phyloP scores from a whole-genome alignment of 306 rosid genomes.

The Oemleria cerasiformis region DNA sequence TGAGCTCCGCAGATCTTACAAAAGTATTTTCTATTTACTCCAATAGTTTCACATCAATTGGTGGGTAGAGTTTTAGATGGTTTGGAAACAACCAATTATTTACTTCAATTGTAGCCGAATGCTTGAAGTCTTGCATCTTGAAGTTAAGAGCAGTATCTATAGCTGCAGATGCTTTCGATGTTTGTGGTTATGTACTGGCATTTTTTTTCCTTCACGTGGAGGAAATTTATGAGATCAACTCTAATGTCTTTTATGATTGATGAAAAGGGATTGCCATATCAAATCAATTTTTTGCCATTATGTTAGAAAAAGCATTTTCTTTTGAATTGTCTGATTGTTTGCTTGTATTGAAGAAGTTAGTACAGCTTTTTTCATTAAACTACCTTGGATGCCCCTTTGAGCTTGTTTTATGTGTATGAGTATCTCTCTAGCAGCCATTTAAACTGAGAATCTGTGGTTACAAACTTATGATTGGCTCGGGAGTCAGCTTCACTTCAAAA shows the following conservation, averaged over 20 bases:
- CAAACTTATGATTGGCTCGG: background rate
- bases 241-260: background rate
- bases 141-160: background rate
- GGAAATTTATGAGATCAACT: background rate
- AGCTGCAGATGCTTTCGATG: background rate
- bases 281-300: too few species aligned
- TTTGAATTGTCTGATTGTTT: background rate
- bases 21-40: conserved; percentile 59
- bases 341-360: background rate
- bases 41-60: conserved; percentile 37
- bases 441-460: background rate
- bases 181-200: background rate
- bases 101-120: background rate
- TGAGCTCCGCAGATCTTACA: conserved; percentile 64
- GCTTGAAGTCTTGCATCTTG: background rate
- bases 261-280: background rate
- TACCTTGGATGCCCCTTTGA: background rate
- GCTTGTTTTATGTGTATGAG: background rate
- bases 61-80: conserved; percentile 28
- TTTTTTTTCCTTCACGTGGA: background rate
- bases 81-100: background rate
- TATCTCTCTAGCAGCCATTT: background rate
- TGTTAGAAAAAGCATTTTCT: background rate
- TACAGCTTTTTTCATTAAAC: background rate
- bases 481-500: background rate